Conservation (phyloP, 345 rosid genomes). For the Lumnitzera littorea region DNA sequence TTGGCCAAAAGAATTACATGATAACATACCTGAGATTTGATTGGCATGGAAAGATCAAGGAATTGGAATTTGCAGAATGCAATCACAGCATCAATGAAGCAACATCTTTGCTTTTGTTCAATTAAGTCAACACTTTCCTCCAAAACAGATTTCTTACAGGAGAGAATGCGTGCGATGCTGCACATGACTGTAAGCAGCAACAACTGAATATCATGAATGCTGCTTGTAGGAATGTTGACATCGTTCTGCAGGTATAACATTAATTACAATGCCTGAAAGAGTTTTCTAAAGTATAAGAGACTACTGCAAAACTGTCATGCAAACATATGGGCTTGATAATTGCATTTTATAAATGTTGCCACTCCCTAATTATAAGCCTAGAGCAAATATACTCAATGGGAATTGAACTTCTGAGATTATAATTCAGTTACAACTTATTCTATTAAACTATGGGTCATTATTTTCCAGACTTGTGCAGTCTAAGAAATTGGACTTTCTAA, state of each 20-base stretch:
- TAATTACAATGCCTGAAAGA: conserved; percentile 1
- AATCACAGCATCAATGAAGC: conserved; percentile 75
- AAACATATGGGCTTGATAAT: no score
- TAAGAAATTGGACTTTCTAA: no score
- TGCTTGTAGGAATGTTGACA: conserved; percentile 26
- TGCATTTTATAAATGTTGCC: no score
- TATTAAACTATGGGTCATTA: no score
- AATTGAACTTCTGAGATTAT: no score
- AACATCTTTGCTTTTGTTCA: conserved; percentile 60
- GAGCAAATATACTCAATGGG: no score
- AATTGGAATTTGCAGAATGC: conserved; percentile 94
- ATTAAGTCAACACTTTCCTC: conserved; percentile 35
- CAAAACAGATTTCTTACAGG: conserved; percentile 47
- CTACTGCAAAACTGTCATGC: no score
- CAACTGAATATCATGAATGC: conserved; percentile 55
- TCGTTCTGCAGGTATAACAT: conserved; percentile 46
- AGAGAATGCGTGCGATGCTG: conserved; percentile 49
- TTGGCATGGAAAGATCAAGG: conserved; percentile 45
- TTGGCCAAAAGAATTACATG: background rate
- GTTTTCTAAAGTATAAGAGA: no score
- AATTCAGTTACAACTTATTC: no score
- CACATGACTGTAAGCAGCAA: conserved; percentile 81
- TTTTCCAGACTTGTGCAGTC: no score
- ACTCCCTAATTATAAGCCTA: no score
- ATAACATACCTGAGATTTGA: conserved; percentile 67